A percentile compares a stretch with the other conserved stretches of the same genome.
These are phyloP conservation scores for Neurospora intermedia DNA, from an alignment of 495 filamentous ascomycete genomes.

Conservation along the genomic window DNA sequence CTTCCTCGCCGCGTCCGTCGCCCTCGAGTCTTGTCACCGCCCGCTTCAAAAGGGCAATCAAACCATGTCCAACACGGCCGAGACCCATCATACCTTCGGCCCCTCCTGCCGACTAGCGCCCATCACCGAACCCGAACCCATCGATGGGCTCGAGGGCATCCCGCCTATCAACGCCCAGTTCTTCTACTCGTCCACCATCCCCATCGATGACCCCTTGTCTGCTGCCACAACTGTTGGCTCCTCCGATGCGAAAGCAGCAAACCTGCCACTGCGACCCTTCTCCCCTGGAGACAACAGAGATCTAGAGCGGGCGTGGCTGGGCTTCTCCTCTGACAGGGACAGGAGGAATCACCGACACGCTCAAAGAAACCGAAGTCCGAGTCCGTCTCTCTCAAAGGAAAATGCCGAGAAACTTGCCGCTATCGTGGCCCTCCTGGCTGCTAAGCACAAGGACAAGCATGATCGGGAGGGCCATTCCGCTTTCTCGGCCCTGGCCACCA, in stretches of 20 bases:
- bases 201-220: slow-evolving; percentile 75
- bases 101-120: slow-evolving; percentile 32
- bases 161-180: slow-evolving; percentile 57
- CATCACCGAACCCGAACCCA: slow-evolving; percentile 16
- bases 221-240: slow-evolving; percentile 46
- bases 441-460: slow-evolving; percentile 24
- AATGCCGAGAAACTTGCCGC: slow-evolving; percentile 31
- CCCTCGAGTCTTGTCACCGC: neutral
- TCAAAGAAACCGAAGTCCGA: slow-evolving; percentile 16
- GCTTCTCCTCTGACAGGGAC: slow-evolving; percentile 36
- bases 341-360: slow-evolving; percentile 30
- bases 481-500: slow-evolving; percentile 2
- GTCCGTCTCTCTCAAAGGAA: slow-evolving; percentile 22
- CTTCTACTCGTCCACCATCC: slow-evolving; percentile 67
- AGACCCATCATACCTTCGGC: slow-evolving; percentile 31
- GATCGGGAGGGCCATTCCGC: slow-evolving; percentile 22
- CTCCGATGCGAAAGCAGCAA: slow-evolving; percentile 39
- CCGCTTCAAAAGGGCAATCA: neutral
- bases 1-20: neutral
- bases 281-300: slow-evolving; percentile 61
- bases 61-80: slow-evolving; percentile 10
- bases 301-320: slow-evolving; percentile 62
- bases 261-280: slow-evolving; percentile 62
- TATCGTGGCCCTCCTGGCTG: slow-evolving; percentile 34
- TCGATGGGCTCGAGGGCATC: slow-evolving; percentile 31